Evolutionary conservation across 108 stramenopile species (phyloP).

Genomic region (Mediolabrus comicus): DNA sequence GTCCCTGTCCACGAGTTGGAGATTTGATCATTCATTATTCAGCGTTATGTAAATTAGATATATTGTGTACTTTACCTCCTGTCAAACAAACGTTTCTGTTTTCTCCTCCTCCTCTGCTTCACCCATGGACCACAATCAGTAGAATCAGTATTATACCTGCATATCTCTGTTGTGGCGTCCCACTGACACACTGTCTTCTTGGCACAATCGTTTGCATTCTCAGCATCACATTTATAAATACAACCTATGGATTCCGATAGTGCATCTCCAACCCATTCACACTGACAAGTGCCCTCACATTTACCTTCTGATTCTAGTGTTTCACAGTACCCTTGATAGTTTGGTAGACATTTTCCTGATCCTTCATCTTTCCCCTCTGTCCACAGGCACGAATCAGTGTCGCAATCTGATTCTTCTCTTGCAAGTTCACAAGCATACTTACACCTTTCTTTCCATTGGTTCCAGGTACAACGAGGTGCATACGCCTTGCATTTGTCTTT

Average conservation of each 20-base stretch:
- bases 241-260: no score
- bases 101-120: no score
- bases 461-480: neutral
- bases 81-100: neutral
- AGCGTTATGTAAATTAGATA: neutral
- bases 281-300: neutral
- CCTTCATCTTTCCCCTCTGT: neutral
- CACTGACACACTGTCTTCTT: neutral
- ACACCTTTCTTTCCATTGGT: neutral
- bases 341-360: neutral
- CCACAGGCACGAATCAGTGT: neutral
- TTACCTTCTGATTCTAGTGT: neutral
- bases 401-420: neutral
- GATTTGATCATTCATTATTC: neutral
- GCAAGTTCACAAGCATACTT: neutral
- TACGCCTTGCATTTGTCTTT: neutral
- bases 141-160: neutral
- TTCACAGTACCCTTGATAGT: neutral
- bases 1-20: slow-evolving; percentile 20
- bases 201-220: neutral
- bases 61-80: neutral
- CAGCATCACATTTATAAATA: neutral
- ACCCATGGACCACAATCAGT: no score
- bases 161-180: neutral
- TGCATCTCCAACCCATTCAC: neutral